Percentiles rank a stretch among this genome's conserved stretches.
Conservation (phyloP, 1,139 yeast species). For the Kluyveromyces marxianus region DNA sequence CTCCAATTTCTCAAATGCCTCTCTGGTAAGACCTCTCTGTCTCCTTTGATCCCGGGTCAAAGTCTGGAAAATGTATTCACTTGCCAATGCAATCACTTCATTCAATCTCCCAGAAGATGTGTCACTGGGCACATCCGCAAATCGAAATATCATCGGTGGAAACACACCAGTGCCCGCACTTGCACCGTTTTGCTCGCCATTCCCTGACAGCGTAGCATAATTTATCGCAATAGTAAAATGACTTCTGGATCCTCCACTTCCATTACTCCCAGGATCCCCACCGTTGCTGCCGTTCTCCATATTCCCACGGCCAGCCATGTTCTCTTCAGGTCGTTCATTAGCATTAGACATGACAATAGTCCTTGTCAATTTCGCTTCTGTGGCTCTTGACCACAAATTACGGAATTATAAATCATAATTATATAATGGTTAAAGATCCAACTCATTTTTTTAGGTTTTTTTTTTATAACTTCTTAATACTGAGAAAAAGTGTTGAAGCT, state of each 20-base stretch:
- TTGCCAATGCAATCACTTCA: conserved; percentile 56
- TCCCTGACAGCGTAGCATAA: conserved; percentile 3
- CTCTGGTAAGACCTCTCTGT: conserved; percentile 45
- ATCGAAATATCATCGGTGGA: conserved; percentile 41
- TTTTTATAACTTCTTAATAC: too few relatives aligned
- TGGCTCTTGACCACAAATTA: not conserved
- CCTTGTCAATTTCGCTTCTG: not conserved
- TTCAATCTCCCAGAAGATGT: conserved; percentile 32
- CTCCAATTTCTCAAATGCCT: conserved; percentile 45
- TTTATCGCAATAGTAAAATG: conserved; percentile 5
- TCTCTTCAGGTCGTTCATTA: not conserved
- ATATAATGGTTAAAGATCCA: not conserved
- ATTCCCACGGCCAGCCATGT: not conserved
- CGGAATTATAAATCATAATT: not conserved
- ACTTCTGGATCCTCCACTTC: conserved; percentile 1
- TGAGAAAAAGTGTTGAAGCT: too few relatives aligned
- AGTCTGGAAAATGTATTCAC: conserved; percentile 45
- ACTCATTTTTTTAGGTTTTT: too few relatives aligned
- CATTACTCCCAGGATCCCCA: not conserved
- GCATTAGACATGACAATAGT: not conserved
- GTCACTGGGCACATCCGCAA: conserved; percentile 48
- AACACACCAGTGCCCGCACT: not conserved
- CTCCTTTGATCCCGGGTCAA: conserved; percentile 49
- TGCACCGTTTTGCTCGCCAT: not conserved
- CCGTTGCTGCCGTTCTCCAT: not conserved